A percentile compares a stretch with the other conserved stretches of the same genome.
Evolutionary conservation across 495 filamentous ascomycete species (phyloP).

Genomic region (Xylaria palmicola): DNA sequence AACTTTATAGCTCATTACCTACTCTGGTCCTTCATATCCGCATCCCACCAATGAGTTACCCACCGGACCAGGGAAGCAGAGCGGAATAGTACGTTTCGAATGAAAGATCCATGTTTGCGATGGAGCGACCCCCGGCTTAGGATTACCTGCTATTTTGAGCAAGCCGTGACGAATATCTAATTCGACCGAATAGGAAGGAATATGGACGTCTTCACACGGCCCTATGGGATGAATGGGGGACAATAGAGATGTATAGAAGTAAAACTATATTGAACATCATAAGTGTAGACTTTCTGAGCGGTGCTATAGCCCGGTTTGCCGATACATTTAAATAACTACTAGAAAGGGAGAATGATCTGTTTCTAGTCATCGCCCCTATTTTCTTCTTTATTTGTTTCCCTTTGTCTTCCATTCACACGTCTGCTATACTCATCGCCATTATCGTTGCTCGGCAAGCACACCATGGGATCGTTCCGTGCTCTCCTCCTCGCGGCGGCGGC

Average conservation of each 20-base stretch:
- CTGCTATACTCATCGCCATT: too few relatives aligned
- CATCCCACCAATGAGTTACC: neutral
- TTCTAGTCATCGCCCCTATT: neutral
- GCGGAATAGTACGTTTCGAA: conserved; percentile 9
- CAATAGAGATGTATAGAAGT: neutral
- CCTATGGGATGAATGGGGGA: neutral
- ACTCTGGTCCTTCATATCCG: neutral
- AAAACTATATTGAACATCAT: too few relatives aligned
- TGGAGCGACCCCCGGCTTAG: neutral
- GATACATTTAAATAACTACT: neutral
- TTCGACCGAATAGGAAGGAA: conserved; percentile 11
- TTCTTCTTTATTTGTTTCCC: neutral
- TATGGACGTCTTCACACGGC: neutral
- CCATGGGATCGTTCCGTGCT: conserved; percentile 1
- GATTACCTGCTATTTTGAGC: conserved; percentile 9
- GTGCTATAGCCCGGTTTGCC: neutral
- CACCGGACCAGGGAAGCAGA: neutral
- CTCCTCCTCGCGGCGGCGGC: neutral
- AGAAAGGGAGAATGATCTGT: neutral
- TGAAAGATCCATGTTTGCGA: conserved; percentile 3
- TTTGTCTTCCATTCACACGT: neutral
- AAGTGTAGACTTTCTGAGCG: neutral
- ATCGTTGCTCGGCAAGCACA: neutral
- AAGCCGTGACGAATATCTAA: neutral
- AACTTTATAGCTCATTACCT: neutral